Percentiles rank a stretch among this genome's conserved stretches.
phyloP scores from a whole-genome alignment of 352 stramenopile genomes.

The Phytophthora crassamura region DNA sequence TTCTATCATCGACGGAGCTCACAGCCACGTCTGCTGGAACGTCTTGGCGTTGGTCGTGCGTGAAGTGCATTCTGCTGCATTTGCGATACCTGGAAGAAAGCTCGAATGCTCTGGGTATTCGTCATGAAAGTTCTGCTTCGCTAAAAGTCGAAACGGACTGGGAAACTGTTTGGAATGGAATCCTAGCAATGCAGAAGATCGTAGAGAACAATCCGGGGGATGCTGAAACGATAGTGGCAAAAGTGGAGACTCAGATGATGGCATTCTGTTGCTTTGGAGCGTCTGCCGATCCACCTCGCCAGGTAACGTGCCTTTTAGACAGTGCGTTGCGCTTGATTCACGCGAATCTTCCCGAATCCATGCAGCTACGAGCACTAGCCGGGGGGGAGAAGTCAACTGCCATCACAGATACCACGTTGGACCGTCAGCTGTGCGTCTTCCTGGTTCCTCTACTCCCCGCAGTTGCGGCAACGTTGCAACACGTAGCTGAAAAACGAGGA shows the following conservation, averaged over 20 bases:
- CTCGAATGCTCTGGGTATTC: neutral
- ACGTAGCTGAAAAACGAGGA: neutral
- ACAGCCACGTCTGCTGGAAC: neutral
- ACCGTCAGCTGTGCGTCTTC: slow-evolving; percentile 63
- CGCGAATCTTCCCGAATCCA: slow-evolving; percentile 20
- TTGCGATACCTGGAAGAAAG: slow-evolving; percentile 48
- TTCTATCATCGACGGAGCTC: slow-evolving; percentile 20
- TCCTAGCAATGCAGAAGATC: slow-evolving; percentile 6
- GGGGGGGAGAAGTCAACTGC: neutral
- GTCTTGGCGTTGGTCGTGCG: slow-evolving; percentile 40
- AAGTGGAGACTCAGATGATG: slow-evolving; percentile 41
- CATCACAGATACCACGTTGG: slow-evolving; percentile 26
- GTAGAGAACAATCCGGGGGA: neutral
- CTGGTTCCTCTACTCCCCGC: slow-evolving; percentile 53
- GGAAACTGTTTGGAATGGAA: slow-evolving; percentile 20
- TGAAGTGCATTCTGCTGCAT: slow-evolving; percentile 56
- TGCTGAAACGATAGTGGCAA: slow-evolving; percentile 24
- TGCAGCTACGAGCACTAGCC: slow-evolving; percentile 11
- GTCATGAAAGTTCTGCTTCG: neutral
- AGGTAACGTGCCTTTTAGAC: slow-evolving; percentile 30
- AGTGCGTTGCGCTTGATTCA: slow-evolving; percentile 27
- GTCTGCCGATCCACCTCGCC: neutral
- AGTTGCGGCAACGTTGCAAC: slow-evolving; percentile 20
- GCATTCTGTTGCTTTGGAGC: slow-evolving; percentile 30
- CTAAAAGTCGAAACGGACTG: slow-evolving; percentile 7